These are phyloP conservation scores for Fusarium cicatricum DNA, from an alignment of 2,329 filamentous ascomycete genomes.

Conservation along the genomic window DNA sequence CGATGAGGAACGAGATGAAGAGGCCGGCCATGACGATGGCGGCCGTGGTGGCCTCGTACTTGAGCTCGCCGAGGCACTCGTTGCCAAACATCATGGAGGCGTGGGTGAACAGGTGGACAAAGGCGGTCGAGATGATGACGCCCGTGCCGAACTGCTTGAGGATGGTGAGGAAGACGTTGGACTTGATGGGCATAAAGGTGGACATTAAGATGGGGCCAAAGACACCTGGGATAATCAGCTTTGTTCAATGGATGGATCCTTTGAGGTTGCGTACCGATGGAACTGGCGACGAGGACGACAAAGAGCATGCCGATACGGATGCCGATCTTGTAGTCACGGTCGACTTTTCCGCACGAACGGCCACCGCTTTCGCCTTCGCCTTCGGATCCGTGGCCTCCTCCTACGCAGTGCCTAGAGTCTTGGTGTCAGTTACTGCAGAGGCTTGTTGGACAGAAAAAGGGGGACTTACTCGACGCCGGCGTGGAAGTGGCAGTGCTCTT, in stretches of 20 bases:
- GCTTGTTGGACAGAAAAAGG: background rate
- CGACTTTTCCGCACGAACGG: constrained; percentile 56
- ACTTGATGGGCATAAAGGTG: constrained; percentile 60
- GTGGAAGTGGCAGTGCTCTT: constrained; percentile 73
- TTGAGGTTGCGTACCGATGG: constrained; percentile 59
- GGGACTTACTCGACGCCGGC: constrained; percentile 73
- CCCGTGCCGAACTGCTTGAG: constrained; percentile 80
- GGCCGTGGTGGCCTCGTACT: constrained; percentile 73
- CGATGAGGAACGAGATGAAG: constrained; percentile 75
- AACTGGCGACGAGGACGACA: constrained; percentile 72
- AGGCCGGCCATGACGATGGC: constrained; percentile 78
- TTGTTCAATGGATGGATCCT: fast-evolving
- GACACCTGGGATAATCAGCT: constrained; percentile 53
- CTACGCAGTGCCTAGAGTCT: constrained; percentile 62
- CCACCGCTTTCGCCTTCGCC: constrained; percentile 36
- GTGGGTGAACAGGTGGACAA: constrained; percentile 76
- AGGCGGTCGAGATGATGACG: constrained; percentile 75
- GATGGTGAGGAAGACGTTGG: constrained; percentile 62
- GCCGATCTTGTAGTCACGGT: constrained; percentile 70
- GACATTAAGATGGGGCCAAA: constrained; percentile 71
- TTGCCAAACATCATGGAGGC: constrained; percentile 76
- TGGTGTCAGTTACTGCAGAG: constrained; percentile 8
- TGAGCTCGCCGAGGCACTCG: constrained; percentile 69
- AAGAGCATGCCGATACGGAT: constrained; percentile 78
- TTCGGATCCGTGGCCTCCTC: constrained; percentile 46